These are phyloP conservation scores for Oryza glaberrima DNA, from an alignment of 176 grass and related monocot genomes.

Conservation along the genomic window DNA sequence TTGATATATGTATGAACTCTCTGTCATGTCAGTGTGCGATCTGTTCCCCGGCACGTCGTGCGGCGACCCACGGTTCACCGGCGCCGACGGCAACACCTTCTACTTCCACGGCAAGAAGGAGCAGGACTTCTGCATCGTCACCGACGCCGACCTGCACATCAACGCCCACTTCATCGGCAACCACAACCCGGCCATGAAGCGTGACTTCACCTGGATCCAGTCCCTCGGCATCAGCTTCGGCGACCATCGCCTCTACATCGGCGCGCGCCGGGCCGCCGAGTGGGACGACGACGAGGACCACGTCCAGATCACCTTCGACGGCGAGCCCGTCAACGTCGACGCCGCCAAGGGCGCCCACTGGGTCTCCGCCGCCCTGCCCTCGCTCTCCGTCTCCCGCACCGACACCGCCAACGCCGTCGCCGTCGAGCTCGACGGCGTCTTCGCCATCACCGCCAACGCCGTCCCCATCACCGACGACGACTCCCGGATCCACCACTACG, in stretches of 20 bases:
- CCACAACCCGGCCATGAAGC: conserved; percentile 49
- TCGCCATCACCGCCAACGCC: conserved; percentile 55
- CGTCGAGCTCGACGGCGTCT: conserved; percentile 52
- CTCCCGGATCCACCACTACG: conserved; percentile 61
- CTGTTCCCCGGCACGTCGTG: conserved; percentile 51
- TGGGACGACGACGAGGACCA: conserved; percentile 73
- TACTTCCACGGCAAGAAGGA: conserved; percentile 81
- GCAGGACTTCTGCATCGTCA: conserved; percentile 56
- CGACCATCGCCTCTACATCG: conserved; percentile 57
- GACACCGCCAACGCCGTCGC: conserved; percentile 42
- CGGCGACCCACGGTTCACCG: conserved; percentile 71
- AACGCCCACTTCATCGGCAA: conserved; percentile 79
- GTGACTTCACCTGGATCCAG: conserved; percentile 61
- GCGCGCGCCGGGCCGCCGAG: conserved; percentile 38
- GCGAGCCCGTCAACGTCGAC: conserved; percentile 43
- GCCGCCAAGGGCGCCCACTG: conserved; percentile 33
- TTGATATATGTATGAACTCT: no score
- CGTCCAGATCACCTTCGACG: conserved; percentile 48
- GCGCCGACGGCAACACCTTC: conserved; percentile 76
- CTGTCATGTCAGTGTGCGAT: conserved; percentile 51
- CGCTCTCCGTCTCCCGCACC: conserved; percentile 36
- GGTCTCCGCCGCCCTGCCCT: not conserved
- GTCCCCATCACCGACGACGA: conserved; percentile 74
- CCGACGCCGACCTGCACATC: conserved; percentile 67
- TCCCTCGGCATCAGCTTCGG: conserved; percentile 46